These are phyloP conservation scores for Pilasporangium apinafurcum DNA, from an alignment of 352 stramenopile species.

Conservation along the genomic window DNA sequence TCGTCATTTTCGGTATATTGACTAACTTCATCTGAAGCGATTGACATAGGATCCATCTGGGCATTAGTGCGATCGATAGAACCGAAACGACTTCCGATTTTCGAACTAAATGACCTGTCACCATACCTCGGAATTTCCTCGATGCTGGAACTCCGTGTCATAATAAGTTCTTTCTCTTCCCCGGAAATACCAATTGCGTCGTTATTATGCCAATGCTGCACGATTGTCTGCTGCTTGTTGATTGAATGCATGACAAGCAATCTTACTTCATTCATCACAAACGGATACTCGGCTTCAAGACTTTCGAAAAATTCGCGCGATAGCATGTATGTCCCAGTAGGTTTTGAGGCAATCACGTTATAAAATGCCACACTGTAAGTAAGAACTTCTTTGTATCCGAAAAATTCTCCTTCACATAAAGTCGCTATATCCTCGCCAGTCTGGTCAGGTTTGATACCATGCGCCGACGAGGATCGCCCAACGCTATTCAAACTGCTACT, in stretches of 20 bases:
- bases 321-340: slow-evolving; percentile 60
- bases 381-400: slow-evolving; percentile 72
- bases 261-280: slow-evolving; percentile 61
- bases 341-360: slow-evolving; percentile 56
- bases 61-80: no score
- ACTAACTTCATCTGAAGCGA: no score
- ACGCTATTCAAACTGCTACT: not conserved
- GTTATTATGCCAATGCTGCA: slow-evolving; percentile 70
- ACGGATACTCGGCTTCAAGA: slow-evolving; percentile 41
- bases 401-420: slow-evolving; percentile 71
- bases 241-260: slow-evolving; percentile 71
- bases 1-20: no score
- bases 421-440: slow-evolving; percentile 52
- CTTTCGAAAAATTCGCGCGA: slow-evolving; percentile 51
- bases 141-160: no score
- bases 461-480: slow-evolving; percentile 8
- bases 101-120: no score
- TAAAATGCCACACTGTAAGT: slow-evolving; percentile 50
- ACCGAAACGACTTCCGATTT: no score
- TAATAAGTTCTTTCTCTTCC: slow-evolving; percentile 31
- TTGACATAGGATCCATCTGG: no score
- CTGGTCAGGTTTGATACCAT: slow-evolving; percentile 17
- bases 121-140: no score
- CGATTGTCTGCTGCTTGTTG: slow-evolving; percentile 65
- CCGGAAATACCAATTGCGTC: slow-evolving; percentile 50